Evolutionary conservation across 2,329 filamentous ascomycete genomes (phyloP).

Genomic region (Exophiala calicioides): DNA sequence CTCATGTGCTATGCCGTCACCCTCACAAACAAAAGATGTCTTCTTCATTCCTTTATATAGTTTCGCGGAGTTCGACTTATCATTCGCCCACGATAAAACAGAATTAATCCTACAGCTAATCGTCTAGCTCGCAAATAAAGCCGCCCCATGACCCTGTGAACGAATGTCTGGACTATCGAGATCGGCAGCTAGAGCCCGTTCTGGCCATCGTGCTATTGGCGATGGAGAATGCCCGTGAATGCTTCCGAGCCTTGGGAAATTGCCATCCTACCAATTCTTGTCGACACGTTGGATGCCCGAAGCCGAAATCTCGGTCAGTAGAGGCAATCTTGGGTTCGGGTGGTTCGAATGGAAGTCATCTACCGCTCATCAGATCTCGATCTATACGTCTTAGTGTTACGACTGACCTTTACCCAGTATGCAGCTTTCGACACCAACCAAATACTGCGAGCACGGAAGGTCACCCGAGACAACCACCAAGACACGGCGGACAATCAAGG

Average conservation of each 20-base stretch:
- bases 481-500: too few relatives aligned
- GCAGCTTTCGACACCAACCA: too few relatives aligned
- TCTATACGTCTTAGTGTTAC: too few relatives aligned
- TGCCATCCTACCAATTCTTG: background rate
- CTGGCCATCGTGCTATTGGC: background rate
- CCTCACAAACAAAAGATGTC: background rate
- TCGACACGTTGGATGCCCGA: background rate
- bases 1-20: background rate
- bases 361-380: too few relatives aligned
- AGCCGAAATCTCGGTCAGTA: background rate
- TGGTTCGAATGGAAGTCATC: background rate
- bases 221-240: background rate
- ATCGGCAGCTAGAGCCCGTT: background rate
- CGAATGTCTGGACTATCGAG: background rate
- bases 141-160: background rate
- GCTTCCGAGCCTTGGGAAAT: background rate
- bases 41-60: background rate
- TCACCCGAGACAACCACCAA: too few relatives aligned
- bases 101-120: background rate
- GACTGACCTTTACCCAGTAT: too few relatives aligned
- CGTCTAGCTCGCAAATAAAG: background rate
- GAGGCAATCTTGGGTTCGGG: background rate
- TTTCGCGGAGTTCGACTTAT: background rate
- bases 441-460: too few relatives aligned
- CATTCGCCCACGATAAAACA: background rate